Evolutionary conservation across 345 rosid species (phyloP).

Genomic region (Noccaea caerulescens): DNA sequence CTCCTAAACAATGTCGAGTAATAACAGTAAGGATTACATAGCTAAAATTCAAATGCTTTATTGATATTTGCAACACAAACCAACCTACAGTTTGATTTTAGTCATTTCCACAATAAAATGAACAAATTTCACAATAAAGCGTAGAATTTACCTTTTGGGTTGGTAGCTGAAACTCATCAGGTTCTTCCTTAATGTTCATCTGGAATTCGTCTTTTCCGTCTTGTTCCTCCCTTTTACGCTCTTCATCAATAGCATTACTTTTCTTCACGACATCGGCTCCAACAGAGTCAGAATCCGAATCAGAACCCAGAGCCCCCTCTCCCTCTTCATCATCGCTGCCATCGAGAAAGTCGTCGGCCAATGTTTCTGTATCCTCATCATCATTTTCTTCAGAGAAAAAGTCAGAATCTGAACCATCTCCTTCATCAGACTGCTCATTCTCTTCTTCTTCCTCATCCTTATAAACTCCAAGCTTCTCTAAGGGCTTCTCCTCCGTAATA

Average conservation of each 20-base stretch:
- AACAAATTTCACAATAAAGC: conserved; percentile 7
- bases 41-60: conserved; percentile 12
- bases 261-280: conserved; percentile 61
- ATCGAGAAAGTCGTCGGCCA: conserved; percentile 26
- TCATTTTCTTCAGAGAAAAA: conserved; percentile 28
- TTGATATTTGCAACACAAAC: background rate
- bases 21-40: background rate
- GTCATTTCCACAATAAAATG: background rate
- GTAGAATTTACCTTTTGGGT: conserved; percentile 59
- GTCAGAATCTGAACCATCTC: conserved; percentile 36
- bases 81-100: background rate
- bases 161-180: conserved; percentile 91
- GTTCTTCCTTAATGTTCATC: conserved; percentile 72
- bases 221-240: conserved; percentile 53
- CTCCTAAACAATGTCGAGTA: conserved; percentile 54
- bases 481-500: conserved; percentile 49
- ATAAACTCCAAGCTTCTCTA: conserved; percentile 46
- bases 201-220: conserved; percentile 72
- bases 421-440: conserved; percentile 43
- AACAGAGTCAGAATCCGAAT: conserved; percentile 62
- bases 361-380: conserved; percentile 10
- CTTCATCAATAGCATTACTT: conserved; percentile 63
- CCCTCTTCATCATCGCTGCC: conserved; percentile 44
- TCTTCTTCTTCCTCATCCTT: conserved; percentile 52
- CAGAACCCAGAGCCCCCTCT: conserved; percentile 49